Percentiles rank a stretch among this genome's conserved stretches.
These are phyloP conservation scores for Phalaenopsis hybrid DNA, from an alignment of 116 monocot species.

Conservation along the genomic window DNA sequence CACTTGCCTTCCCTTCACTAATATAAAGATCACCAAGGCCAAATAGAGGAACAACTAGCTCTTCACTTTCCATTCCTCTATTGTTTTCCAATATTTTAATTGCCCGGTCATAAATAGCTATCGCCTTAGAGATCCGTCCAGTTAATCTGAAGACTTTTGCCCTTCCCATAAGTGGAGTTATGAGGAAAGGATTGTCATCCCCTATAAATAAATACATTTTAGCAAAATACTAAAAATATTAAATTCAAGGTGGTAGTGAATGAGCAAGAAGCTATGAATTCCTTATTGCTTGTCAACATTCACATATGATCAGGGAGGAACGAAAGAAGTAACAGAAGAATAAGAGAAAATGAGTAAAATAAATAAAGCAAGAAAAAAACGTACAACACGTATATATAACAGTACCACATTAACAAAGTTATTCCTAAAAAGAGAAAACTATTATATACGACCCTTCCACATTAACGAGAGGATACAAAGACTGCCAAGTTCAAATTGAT, in stretches of 20 bases:
- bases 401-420: background rate
- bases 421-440: background rate
- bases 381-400: background rate
- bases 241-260: background rate
- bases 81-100: slow-evolving; percentile 53
- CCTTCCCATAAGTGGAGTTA: slow-evolving; percentile 64
- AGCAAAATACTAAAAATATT: background rate
- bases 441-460: background rate
- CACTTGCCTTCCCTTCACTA: slow-evolving; percentile 47
- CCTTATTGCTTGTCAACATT: background rate
- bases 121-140: slow-evolving; percentile 46
- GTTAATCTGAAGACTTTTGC: slow-evolving; percentile 59
- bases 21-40: slow-evolving; percentile 61
- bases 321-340: background rate
- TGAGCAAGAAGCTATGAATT: background rate
- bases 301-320: background rate
- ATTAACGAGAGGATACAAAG: background rate
- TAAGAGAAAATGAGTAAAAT: background rate
- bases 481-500: background rate
- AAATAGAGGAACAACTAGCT: slow-evolving; percentile 59
- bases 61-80: slow-evolving; percentile 53
- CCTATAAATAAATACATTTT: slow-evolving; percentile 32
- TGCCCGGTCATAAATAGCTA: slow-evolving; percentile 36
- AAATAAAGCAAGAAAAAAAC: background rate
- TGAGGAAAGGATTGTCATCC: slow-evolving; percentile 52